Evolutionary conservation across 2,329 filamentous ascomycete species (phyloP), one percentile per base, ranked within the genome.

Genomic region (Cryphonectria naterciae): DNA sequence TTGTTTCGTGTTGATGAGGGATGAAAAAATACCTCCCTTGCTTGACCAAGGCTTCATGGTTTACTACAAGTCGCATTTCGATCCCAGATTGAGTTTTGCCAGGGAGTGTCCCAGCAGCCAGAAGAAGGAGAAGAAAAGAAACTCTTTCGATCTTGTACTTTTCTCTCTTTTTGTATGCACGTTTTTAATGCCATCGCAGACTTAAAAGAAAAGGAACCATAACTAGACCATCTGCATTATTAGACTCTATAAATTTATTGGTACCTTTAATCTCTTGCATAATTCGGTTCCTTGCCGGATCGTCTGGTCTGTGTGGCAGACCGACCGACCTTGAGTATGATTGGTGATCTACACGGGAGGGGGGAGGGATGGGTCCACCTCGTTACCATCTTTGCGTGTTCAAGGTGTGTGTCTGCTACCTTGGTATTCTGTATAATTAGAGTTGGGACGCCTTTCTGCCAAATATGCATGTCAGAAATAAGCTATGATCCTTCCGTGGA

Each of bases 261-360:
- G 17, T 46, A 7, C 5, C 46, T n/a, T 7, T n/a, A 10, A 2
- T 49, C 7, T 49, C 17, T 5, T 46, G 43, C 39, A 66, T 25
- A 17, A 32, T 54, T 69, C 68, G 68, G 68, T n/a, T 28, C 62
- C 68, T 43, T 69, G 54, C 68, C 68, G 68, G 37, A 69, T 66
- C 68, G 37, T 28, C 68, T 65, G 25, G 32, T 32, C 17, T 46
- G 43, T 60, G 28, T 37, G 58, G 11, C 25, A 61, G n/a, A 10
- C 58, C 11, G 4, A 13, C 11, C 54, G 19, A 22, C 46, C 43
- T 49, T 13, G 11, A 49, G 22, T 22, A 6, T 22, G 19, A 17
- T 43, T 43, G 41, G 8, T 19, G 15, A 49, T 49, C 43, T 49
- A 6, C 43, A 7, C 43, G 17, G 32, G 32, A 32, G 32, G 32